Percentiles rank a stretch among this genome's conserved stretches.
phyloP scores from a whole-genome alignment of 1,284 basidiomycete genomes.

The Fereydounia khargensis region DNA sequence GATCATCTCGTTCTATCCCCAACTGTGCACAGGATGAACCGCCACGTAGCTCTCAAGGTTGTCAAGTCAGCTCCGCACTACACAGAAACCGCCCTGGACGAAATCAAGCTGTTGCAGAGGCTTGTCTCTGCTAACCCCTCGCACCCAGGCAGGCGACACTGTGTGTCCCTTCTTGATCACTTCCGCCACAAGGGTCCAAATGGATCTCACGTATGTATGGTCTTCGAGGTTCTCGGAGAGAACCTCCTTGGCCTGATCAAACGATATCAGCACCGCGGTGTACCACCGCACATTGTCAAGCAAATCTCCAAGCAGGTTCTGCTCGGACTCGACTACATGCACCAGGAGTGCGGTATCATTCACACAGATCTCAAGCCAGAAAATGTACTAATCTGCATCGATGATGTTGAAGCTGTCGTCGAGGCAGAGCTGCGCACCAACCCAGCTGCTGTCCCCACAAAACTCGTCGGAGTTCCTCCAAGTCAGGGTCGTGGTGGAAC shows the following conservation, averaged over 20 bases:
- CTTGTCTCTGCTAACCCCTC: conserved; percentile 79
- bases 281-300: conserved; percentile 87
- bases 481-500: conserved; percentile 93
- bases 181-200: conserved; percentile 95
- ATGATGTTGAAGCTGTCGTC: conserved; percentile 93
- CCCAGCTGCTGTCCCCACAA: conserved; percentile 67
- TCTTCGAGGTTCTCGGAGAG: conserved; percentile 97
- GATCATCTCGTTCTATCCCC: conserved; percentile 21
- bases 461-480: conserved; percentile 90
- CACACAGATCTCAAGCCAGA: conserved; percentile 85
- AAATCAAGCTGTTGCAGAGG: conserved; percentile 95
- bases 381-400: conserved; percentile 95
- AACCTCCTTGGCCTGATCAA: conserved; percentile 97
- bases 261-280: conserved; percentile 89
- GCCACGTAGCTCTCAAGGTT: conserved; percentile 97
- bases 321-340: conserved; percentile 95
- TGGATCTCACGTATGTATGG: conserved; percentile 98
- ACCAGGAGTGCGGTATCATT: conserved; percentile 90
- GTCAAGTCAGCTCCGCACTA: conserved; percentile 96
- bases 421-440: conserved; percentile 73
- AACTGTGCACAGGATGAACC: conserved; percentile 78
- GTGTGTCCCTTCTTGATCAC: conserved; percentile 94
- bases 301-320: conserved; percentile 97
- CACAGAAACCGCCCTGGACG: conserved; percentile 95
- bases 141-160: conserved; percentile 59